Evolutionary conservation across 306 rosid genomes (phyloP).

Genomic region (Ammopiptanthus mongolicus): DNA sequence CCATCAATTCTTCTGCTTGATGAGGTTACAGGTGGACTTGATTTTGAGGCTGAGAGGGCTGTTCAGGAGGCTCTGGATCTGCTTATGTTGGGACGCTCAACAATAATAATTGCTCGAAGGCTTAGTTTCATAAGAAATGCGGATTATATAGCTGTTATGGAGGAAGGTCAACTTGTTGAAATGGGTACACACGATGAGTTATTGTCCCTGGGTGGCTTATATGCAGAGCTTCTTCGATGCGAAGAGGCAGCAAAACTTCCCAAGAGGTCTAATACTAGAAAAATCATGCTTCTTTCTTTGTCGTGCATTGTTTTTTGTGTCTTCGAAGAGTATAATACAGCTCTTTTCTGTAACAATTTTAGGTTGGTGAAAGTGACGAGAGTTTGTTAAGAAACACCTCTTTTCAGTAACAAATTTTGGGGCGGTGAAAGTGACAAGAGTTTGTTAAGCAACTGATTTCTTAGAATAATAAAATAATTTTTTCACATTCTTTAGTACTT

Average conservation of each 20-base stretch:
- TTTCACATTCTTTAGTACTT: neutral
- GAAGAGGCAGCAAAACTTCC: constrained; percentile 99
- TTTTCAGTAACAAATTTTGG: constrained; percentile 5
- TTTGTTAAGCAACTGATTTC: neutral
- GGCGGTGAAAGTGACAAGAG: neutral
- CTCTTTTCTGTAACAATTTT: constrained; percentile 5
- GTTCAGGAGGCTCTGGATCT: constrained; percentile 93
- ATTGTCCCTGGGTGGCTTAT: constrained; percentile 67
- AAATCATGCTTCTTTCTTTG: constrained; percentile 5
- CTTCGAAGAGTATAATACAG: neutral
- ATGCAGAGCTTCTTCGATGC: constrained; percentile 89
- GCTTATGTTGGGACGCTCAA: constrained; percentile 97
- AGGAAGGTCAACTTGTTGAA: constrained; percentile 96
- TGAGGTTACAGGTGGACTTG: constrained; percentile 99
- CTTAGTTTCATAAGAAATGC: constrained; percentile 98
- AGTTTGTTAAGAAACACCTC: too few species aligned
- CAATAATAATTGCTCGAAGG: constrained; percentile 94
- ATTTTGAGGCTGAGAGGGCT: constrained; percentile 95
- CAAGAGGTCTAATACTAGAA: constrained; percentile 56
- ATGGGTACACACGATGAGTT: constrained; percentile 97
- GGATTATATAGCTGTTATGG: constrained; percentile 97
- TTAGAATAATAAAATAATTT: neutral
- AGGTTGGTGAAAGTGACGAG: neutral
- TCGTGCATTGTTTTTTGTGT: constrained; percentile 15
- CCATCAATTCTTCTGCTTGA: constrained; percentile 94